Evolutionary conservation across 140 eudicot species (phyloP), one percentile per base, ranked within the genome.

Genomic region (Flaveria floridana): DNA sequence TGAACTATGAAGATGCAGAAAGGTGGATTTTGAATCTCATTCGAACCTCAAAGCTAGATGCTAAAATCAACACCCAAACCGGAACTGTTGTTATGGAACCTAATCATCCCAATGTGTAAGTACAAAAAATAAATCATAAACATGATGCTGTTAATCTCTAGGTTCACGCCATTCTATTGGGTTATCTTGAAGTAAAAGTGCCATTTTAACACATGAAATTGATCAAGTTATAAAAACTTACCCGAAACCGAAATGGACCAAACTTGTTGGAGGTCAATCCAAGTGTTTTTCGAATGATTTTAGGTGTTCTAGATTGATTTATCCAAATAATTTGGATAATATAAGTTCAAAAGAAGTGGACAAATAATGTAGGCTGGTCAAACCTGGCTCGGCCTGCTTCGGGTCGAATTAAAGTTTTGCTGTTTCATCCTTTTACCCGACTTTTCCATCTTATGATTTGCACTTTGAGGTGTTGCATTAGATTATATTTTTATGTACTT

Each of bases 21-120:
- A 90, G 96, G 85, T 94, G 99, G 99, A 85, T 94, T 25, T 83
- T 94, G 79, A 88, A 88, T 86, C 99, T 94, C 46, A 88, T 94
- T 26, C 88, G 95, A 72, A 88, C 97, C 71, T 88, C 96, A 53
- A 88, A 90, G 80, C 88, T 94, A 2, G 99, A 94, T 61, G 99
- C 99, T 28, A 91, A 88, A 84, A 87, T 94, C 25, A 91, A 94
- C 84, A 80, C 95, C 15, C 82, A 94, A 80, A 83, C 90, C 46
- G 97, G 97, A 79, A 88, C 99, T 1, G 89, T 94, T 71, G 28
- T 87, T 11, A 94, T 94, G 96, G 97, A 94, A 71, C 97, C 97
- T n/a, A 85, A 77, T 80, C 88, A 88, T 41, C 92, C 96, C 57
- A 90, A 88, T 10, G 99, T 91, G 99, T 94, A 91, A 85, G 99